Conservation (phyloP, 768 basidiomycete species). For the Tulasnella sp. region DNA sequence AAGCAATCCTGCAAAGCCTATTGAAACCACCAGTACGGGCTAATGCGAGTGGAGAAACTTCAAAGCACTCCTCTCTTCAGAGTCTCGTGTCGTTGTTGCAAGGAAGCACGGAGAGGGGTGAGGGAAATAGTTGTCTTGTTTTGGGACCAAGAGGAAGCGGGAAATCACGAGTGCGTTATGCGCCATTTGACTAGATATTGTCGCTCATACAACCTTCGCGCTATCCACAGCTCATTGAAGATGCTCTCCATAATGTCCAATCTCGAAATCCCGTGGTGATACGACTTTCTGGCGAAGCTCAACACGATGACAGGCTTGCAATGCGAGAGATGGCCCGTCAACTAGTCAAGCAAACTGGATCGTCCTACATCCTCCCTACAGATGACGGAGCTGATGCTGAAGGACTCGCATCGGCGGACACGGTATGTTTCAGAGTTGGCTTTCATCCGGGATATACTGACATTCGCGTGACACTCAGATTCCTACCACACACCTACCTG, state of each 20-base stretch:
- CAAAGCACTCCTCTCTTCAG: conserved; percentile 36
- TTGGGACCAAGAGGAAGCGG: conserved; percentile 83
- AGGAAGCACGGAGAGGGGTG: conserved; percentile 73
- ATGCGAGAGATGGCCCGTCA: conserved; percentile 89
- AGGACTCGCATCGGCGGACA: not conserved
- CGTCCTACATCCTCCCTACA: conserved; percentile 42
- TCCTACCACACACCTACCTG: conserved; percentile 66
- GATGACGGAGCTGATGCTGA: conserved; percentile 40
- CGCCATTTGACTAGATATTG: not conserved
- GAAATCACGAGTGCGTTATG: conserved; percentile 63
- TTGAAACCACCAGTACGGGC: conserved; percentile 5
- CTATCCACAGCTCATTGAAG: conserved; percentile 54
- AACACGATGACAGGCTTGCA: conserved; percentile 83
- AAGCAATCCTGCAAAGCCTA: conserved; percentile 19
- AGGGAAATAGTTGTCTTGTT: conserved; percentile 90
- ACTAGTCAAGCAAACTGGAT: conserved; percentile 70
- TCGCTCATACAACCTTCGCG: not conserved
- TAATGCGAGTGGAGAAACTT: conserved; percentile 35
- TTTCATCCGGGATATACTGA: not conserved
- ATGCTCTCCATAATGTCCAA: conserved; percentile 44
- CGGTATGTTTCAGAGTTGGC: not conserved
- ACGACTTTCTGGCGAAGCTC: conserved; percentile 78
- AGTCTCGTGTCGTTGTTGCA: conserved; percentile 61
- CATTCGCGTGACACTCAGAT: conserved; percentile 43
- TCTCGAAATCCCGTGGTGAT: conserved; percentile 62